These are phyloP conservation scores for Pochonia chlamydosporia DNA, from an alignment of 2,329 filamentous ascomycete species.

Conservation along the genomic window DNA sequence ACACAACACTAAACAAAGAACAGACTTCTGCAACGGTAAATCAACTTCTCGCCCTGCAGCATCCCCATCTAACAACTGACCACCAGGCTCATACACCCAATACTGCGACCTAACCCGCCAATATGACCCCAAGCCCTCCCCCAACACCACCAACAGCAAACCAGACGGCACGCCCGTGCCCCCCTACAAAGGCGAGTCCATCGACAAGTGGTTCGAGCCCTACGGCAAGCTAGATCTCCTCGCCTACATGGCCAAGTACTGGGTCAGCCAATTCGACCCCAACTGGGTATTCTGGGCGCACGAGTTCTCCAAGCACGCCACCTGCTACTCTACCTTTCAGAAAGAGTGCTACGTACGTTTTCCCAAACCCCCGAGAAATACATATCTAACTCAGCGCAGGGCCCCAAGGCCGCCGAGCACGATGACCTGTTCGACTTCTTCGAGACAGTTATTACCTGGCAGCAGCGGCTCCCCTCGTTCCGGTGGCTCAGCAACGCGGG, in stretches of 20 bases:
- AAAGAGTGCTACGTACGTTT: conserved; percentile 49
- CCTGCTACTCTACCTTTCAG: conserved; percentile 62
- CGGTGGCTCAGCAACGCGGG: conserved; percentile 48
- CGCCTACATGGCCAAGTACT: conserved; percentile 60
- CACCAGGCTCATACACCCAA: conserved; percentile 53
- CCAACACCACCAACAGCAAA: conserved; percentile 57
- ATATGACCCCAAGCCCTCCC: conserved; percentile 55
- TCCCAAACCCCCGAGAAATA: too few species aligned
- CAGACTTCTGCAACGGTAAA: conserved; percentile 40
- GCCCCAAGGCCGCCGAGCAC: conserved; percentile 48
- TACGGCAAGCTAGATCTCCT: conserved; percentile 56
- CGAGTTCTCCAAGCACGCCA: conserved; percentile 64
- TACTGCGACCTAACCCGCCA: conserved; percentile 62
- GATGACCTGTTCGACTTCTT: conserved; percentile 60
- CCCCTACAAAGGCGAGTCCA: conserved; percentile 51
- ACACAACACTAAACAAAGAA: not conserved
- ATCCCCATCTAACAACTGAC: conserved; percentile 12
- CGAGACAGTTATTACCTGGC: conserved; percentile 53
- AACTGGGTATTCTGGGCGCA: conserved; percentile 60
- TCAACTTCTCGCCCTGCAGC: not conserved
- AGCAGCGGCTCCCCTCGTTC: conserved; percentile 53
- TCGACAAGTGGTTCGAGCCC: conserved; percentile 52
- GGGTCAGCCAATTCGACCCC: conserved; percentile 51
- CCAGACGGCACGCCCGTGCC: conserved; percentile 47
- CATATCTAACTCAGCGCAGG: too few species aligned